Percentiles rank a stretch among this genome's conserved stretches.
Evolutionary conservation across 306 rosid species (phyloP).

Genomic region (Cucurbita argyrosperma): DNA sequence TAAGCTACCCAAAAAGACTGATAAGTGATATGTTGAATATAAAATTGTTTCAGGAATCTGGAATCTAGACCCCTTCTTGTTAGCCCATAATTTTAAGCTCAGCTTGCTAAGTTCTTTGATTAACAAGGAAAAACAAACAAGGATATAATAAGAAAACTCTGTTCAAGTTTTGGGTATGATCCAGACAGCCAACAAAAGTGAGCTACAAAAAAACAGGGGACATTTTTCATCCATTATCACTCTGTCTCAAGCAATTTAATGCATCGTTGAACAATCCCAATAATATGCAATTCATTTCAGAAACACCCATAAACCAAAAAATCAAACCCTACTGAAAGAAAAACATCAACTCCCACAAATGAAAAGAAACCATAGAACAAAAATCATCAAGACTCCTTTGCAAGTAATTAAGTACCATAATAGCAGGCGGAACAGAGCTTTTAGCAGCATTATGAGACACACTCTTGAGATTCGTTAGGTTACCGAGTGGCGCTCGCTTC

Average conservation of each 20-base stretch:
- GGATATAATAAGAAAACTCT: background rate
- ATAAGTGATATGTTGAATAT: background rate
- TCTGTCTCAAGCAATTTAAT: background rate
- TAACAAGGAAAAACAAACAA: background rate
- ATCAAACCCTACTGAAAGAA: background rate
- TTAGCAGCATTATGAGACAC: slow-evolving; percentile 21
- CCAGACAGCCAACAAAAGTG: background rate
- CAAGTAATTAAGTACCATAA: slow-evolving; percentile 28
- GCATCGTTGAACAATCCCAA: background rate
- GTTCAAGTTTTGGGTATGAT: background rate
- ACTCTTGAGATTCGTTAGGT: slow-evolving; percentile 52
- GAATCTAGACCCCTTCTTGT: background rate
- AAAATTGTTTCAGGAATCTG: background rate
- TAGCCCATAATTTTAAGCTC: background rate
- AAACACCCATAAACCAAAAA: background rate
- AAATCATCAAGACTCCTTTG: background rate
- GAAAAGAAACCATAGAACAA: background rate
- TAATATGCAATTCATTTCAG: background rate
- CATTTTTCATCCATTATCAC: background rate
- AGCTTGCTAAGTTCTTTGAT: background rate
- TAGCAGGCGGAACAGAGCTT: slow-evolving; percentile 19
- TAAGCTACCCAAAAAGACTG: background rate
- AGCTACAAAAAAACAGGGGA: background rate
- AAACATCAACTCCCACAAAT: background rate
- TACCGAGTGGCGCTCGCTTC: slow-evolving; percentile 78